Base-by-base conservation (phyloP, 2,329 filamentous ascomycete species). In the Colletotrichum ledebouriae region DNA sequence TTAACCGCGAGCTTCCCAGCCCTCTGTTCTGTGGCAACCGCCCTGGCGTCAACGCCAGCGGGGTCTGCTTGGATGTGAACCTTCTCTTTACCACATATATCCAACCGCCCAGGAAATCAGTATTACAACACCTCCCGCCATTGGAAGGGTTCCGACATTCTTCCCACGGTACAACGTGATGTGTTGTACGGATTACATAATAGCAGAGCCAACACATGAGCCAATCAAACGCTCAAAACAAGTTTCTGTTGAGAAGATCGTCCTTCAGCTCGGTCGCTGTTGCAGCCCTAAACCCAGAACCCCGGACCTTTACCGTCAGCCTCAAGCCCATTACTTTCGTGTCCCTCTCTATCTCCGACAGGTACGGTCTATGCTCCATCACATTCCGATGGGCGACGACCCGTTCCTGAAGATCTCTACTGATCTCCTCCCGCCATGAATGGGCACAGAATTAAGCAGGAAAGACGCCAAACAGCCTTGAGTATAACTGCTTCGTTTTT, bases 41-140 rank as follows among this genome's bases (percentile, higher is more conserved):
- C 37, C 29, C 53, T 33, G 37, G 17, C 53, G 39, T 57, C 53
- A 57, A 57, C 53, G 53, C 39, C 53, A 44, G 20, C 39, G 12
- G 53, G 37, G 29, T 3, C 5, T 34, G 12, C 37, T 57, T 17
- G 34, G 20, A 29, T 57, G 33, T 41, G 15, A 55, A 0, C 2
- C 47, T 17, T 11, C 7, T 25, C 33, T 34, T 15, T 29, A 17
- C 22, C 39, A 15, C n/a, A 20, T 44, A 42, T 29, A 10, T n/a
- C 20, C 37, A 42, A 33, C 20, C 42, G 3, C 29, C 29, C 29
- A 29, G 29, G 29, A 9, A 6, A 29, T 29, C 22, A 42, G 17
- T 33, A 2, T n/a, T 29, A 3, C 1, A 41, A 20, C 0, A 3
- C 29, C 53, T n/a, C 0, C 37, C 20, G 11, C 49, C 49, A 29